Conservation (phyloP, 139 green algal species). For the Zygnema circumcarinatum region DNA sequence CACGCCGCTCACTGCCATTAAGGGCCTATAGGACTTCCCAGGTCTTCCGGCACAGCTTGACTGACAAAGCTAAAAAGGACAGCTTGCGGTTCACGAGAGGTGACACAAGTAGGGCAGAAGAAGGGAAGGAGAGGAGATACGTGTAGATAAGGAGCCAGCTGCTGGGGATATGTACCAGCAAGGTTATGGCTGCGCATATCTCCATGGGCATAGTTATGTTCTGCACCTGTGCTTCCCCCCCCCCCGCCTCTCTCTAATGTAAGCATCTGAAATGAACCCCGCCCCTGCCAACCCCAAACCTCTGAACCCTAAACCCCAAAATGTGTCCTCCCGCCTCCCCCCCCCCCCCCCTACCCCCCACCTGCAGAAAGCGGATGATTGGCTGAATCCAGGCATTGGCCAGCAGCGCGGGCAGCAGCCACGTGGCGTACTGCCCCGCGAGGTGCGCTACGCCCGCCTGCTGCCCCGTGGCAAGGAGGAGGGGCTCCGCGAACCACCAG, state of each 20-base stretch:
- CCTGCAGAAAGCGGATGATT: slow-evolving; percentile 7
- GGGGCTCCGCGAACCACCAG: background rate
- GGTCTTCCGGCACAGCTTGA: too few species aligned
- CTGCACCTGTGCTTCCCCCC: too few species aligned
- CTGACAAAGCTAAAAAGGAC: too few species aligned
- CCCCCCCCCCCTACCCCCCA: background rate
- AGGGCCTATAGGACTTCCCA: too few species aligned
- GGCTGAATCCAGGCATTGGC: background rate
- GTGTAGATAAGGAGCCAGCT: slow-evolving; percentile 44
- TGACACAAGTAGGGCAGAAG: too few species aligned
- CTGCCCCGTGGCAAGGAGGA: background rate
- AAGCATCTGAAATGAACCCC: too few species aligned
- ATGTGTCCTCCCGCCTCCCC: too few species aligned
- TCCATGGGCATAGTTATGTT: slow-evolving; percentile 20
- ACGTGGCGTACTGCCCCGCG: background rate
- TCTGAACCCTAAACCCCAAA: too few species aligned
- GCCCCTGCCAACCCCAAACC: too few species aligned
- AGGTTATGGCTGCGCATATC: slow-evolving; percentile 4
- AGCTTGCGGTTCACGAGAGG: too few species aligned
- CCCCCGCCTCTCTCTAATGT: too few species aligned
- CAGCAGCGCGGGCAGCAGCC: slow-evolving; percentile 1
- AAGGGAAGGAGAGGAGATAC: slow-evolving; percentile 33
- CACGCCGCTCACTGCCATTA: too few species aligned
- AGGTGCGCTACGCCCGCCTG: background rate
- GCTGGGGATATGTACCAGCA: slow-evolving; percentile 17